Evolutionary conservation across 2,329 filamentous ascomycete genomes (phyloP), one percentile per base, ranked within the genome.

Genomic region (Trichophyton verrucosum): DNA sequence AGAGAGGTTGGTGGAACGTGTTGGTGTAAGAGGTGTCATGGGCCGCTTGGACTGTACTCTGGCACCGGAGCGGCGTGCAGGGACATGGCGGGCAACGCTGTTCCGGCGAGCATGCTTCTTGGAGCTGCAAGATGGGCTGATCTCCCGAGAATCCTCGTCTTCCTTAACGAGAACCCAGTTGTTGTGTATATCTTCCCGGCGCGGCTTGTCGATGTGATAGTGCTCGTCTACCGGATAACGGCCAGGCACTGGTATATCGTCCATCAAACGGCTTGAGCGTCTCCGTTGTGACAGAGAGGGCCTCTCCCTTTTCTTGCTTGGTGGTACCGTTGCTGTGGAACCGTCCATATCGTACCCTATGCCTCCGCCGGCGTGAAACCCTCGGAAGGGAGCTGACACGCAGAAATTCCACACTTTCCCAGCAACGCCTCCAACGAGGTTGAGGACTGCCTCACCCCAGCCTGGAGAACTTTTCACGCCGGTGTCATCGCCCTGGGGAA

Each of bases 401-500:
- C 91, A 96, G 68, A 96, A 94, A 66, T 91, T 83, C 82, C 89
- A 91, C 0, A 95, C 84, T 68, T 86, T 92, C 17, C 89, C 88
- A 8, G 71, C 71, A n/a, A 72, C 65, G 1, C 68, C 68, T 27
- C 68, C 75, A 2, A 78, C 75, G 3, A 74, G 70, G 36, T 72
- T 73, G 55, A 77, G 72, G 5, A 78, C 73, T 1, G 75, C 68
- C 38, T 69, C 73, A 44, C 62, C 69, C 66, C 58, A 65, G 55
- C 60, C 20, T 33, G 30, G 55, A 9, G 33, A 15, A 22, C n/a
- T 40, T 17, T 44, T 57, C 55, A 53, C 49, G 6, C 13, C 13
- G 13, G 9, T 3, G 15, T 40, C 30, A 11, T 57, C 55, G 17
- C n/a, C 20, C 49, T 17, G 30, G 13, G 22, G 15, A 17, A 15